Evolutionary conservation across 495 filamentous ascomycete species (phyloP).

Genomic region (Podospora sp.): DNA sequence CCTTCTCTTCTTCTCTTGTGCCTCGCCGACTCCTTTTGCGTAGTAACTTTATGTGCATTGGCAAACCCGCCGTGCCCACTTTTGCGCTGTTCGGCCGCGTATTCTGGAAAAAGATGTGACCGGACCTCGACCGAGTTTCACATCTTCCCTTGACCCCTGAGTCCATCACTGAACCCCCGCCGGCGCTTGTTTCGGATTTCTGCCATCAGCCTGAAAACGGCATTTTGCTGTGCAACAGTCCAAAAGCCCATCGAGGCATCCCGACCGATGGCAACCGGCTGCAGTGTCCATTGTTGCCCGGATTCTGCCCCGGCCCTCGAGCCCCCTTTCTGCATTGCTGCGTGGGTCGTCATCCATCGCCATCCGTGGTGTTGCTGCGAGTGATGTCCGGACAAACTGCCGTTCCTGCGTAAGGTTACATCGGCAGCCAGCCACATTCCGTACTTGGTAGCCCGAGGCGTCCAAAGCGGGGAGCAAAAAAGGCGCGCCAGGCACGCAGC

Average conservation of each 20-base stretch:
- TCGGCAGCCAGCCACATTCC: conserved; percentile 13
- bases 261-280: background rate
- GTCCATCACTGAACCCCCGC: conserved; percentile 17
- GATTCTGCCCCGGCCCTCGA: conserved; percentile 1
- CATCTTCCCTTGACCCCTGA: conserved; percentile 26
- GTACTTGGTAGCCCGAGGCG: background rate
- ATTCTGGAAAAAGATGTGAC: conserved; percentile 39
- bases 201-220: conserved; percentile 23
- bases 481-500: conserved; percentile 1
- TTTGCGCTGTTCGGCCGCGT: background rate
- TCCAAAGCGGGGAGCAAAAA: background rate
- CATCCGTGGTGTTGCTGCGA: background rate
- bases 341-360: background rate
- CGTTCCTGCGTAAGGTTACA: conserved; percentile 29
- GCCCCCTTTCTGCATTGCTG: background rate
- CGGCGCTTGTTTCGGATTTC: conserved; percentile 37
- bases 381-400: conserved; percentile 6
- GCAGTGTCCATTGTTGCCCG: conserved; percentile 3
- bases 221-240: conserved; percentile 11
- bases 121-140: conserved; percentile 28
- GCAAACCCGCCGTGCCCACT: background rate
- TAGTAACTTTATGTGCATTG: background rate
- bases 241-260: background rate
- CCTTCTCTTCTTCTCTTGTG: background rate
- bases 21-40: background rate